Conservation (phyloP, 768 basidiomycete genomes). For the Exidia glandulosa region DNA sequence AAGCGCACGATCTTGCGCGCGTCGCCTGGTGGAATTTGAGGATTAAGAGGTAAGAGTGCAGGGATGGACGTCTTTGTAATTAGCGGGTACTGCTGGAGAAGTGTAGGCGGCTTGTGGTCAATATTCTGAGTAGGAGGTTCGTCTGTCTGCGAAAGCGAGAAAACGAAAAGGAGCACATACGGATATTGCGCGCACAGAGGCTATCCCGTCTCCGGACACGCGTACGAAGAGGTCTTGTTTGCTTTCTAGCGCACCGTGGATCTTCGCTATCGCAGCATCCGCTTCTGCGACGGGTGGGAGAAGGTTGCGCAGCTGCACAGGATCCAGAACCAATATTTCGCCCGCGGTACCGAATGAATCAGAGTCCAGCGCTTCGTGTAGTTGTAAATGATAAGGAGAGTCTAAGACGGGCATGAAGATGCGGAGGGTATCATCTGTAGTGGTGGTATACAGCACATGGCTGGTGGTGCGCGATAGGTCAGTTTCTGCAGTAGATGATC, state of each 20-base stretch:
- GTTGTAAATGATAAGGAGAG: conserved; percentile 70
- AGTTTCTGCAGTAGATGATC: not conserved
- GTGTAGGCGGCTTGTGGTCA: conserved; percentile 77
- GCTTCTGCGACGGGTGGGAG: conserved; percentile 23
- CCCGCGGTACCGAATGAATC: conserved; percentile 42
- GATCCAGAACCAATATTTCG: conserved; percentile 56
- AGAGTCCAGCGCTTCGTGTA: conserved; percentile 69
- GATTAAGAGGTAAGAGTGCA: conserved; percentile 19
- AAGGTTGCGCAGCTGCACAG: conserved; percentile 6
- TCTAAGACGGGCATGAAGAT: conserved; percentile 85
- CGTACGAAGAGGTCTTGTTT: conserved; percentile 74
- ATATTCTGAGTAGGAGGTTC: conserved; percentile 50
- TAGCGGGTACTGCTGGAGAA: conserved; percentile 63
- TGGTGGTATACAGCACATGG: conserved; percentile 75
- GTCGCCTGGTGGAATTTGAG: conserved; percentile 28
- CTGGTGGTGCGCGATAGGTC: conserved; percentile 31
- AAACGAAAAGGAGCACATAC: conserved; percentile 32
- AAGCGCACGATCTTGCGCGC: conserved; percentile 47
- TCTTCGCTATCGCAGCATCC: conserved; percentile 36
- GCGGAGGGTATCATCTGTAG: conserved; percentile 69
- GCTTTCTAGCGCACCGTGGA: conserved; percentile 56
- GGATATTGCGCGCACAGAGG: conserved; percentile 59
- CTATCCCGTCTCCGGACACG: conserved; percentile 59
- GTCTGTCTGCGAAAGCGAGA: not conserved
- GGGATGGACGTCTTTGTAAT: conserved; percentile 44